Evolutionary conservation across 2,329 filamentous ascomycete genomes (phyloP), one percentile per base, ranked within the genome.

Genomic region (Venturia pyrina): DNA sequence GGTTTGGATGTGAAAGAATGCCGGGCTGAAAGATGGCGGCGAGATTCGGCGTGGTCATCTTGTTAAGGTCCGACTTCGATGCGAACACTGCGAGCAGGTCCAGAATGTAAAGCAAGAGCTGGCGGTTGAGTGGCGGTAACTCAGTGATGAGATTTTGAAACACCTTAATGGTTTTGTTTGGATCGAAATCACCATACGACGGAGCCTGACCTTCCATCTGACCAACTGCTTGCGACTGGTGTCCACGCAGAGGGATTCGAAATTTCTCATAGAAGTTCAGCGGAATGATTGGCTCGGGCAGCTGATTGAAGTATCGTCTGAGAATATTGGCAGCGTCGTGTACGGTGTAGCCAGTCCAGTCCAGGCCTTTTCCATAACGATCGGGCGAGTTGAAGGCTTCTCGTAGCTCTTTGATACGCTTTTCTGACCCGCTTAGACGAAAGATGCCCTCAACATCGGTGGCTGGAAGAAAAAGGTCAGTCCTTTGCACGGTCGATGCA

Each of bases 311-410:
- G 75, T 99, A 99, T 71, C 95, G 87, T 68, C 95, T 88, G 57
- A 99, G 84, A 68, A 99, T 93, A 74, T 98, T 99, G 72, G 95
- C 93, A 34, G 95, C 95, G 82, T 99, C 95, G 77, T 99, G 95
- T 53, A 99, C 95, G 0, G 95, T 99, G 76, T 96, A 99, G 60
- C 95, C 95, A 60, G 91, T 89, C 95, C 95, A 99, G 72, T 96
- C 90, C 34, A 99, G 83, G 19, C 95, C 95, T 78, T 99, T 99
- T 65, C 95, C 95, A 75, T 96, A 99, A 71, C 93, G 85, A 72
- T 96, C 91, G 50, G 95, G 95, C 0, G 93, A 96, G 77, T 98
- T 91, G 77, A 99, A 99, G 3, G 91, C 85, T 37, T 84, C 86
- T 76, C 96, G 93, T 40, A 99, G 85, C 76, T 98, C 95, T 76